A percentile compares a stretch with the other conserved stretches of the same genome.
phyloP scores from a whole-genome alignment of 2,329 filamentous ascomycete genomes.

The Verticillium dahliae region DNA sequence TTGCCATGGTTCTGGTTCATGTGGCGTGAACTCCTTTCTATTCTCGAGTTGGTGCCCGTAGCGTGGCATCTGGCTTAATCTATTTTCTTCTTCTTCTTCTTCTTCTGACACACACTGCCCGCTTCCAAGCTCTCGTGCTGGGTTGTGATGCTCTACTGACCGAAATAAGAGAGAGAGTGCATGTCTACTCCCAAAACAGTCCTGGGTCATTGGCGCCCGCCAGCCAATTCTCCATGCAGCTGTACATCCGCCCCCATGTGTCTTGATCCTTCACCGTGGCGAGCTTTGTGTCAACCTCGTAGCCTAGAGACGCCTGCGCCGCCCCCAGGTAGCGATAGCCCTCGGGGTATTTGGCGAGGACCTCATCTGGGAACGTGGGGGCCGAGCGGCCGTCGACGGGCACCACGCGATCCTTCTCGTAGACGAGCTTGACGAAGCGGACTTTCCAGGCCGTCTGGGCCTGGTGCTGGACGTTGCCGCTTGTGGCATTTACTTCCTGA shows the following conservation, averaged over 20 bases:
- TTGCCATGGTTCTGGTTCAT: background rate
- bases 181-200: background rate
- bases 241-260: constrained; percentile 32
- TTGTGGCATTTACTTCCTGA: no score
- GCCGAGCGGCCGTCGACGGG: constrained; percentile 32
- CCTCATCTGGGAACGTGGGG: constrained; percentile 28
- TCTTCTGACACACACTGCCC: no score
- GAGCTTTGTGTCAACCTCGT: constrained; percentile 31
- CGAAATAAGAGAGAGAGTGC: background rate
- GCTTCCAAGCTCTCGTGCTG: no score
- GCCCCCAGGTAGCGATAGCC: constrained; percentile 40
- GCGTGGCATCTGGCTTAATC: no score
- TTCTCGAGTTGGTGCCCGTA: background rate
- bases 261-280: constrained; percentile 29
- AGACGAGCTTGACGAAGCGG: constrained; percentile 39
- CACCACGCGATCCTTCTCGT: constrained; percentile 43
- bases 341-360: constrained; percentile 31
- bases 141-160: background rate
- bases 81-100: no score
- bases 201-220: constrained; percentile 15
- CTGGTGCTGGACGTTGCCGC: background rate
- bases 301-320: constrained; percentile 37
- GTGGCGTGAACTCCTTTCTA: background rate
- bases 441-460: constrained; percentile 26
- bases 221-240: constrained; percentile 34